Percentiles rank a stretch among this genome's conserved stretches.
Conservation (phyloP, 768 basidiomycete species). For the Phanerodontia chrysosporium region DNA sequence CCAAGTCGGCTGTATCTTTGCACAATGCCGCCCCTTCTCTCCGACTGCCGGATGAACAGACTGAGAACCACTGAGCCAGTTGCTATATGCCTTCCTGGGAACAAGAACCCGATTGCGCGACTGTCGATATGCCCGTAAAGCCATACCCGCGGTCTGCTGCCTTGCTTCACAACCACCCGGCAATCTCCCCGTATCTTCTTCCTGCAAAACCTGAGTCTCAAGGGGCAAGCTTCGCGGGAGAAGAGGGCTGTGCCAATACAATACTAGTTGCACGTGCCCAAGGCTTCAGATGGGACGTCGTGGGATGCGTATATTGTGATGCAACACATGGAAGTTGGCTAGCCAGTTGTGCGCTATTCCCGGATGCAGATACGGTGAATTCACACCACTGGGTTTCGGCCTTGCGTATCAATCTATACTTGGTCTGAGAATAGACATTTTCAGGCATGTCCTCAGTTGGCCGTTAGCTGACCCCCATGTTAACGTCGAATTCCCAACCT, state of each 20-base stretch:
- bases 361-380: too few relatives aligned
- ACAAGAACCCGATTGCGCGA: neutral
- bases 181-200: neutral
- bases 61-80: neutral
- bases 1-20: neutral
- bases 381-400: too few relatives aligned
- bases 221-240: constrained; percentile 7
- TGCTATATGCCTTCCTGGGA: neutral
- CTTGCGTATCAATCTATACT: too few relatives aligned
- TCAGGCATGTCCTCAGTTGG: too few relatives aligned
- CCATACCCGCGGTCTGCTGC: neutral
- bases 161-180: neutral
- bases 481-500: too few relatives aligned
- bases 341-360: too few relatives aligned
- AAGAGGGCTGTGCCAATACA: neutral
- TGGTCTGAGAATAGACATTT: too few relatives aligned
- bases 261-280: neutral
- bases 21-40: neutral
- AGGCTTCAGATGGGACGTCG: too few relatives aligned
- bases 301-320: neutral
- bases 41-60: neutral
- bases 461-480: too few relatives aligned
- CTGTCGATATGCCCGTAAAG: neutral
- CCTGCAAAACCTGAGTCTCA: neutral
- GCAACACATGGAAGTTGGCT: too few relatives aligned